Percentiles rank a stretch among this genome's conserved stretches.
These are phyloP conservation scores for Xylariaceae sp. DNA, from an alignment of 2,329 filamentous ascomycete genomes.

Conservation along the genomic window DNA sequence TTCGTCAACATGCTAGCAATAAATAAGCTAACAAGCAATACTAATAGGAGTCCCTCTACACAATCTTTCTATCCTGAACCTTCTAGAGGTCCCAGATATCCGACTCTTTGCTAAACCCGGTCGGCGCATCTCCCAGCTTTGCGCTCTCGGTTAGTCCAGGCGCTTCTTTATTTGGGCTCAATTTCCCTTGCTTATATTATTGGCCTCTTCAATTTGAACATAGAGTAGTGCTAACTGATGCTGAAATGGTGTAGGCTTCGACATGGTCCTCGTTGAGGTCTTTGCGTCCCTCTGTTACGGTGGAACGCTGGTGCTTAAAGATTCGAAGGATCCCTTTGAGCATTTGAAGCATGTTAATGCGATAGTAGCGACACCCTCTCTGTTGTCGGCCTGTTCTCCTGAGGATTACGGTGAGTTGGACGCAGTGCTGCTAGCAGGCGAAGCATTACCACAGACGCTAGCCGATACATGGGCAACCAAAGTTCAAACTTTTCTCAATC, in stretches of 20 bases:
- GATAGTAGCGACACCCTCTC: conserved; percentile 4
- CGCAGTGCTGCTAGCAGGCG: conserved; percentile 2
- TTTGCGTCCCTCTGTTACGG: conserved; percentile 22
- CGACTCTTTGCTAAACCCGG: conserved; percentile 8
- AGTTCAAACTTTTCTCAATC: neutral
- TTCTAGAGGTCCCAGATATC: neutral
- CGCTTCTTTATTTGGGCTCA: too few relatives aligned
- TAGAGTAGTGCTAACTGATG: neutral
- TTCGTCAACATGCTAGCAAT: neutral
- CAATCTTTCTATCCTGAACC: conserved; percentile 2
- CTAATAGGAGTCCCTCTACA: conserved; percentile 7
- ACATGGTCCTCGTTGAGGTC: conserved; percentile 3
- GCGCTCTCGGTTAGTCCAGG: neutral
- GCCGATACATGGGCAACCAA: conserved; percentile 2
- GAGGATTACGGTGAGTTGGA: conserved; percentile 1
- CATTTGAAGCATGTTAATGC: conserved; percentile 22
- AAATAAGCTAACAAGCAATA: neutral
- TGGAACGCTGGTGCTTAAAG: conserved; percentile 24
- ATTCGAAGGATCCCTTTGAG: conserved; percentile 17
- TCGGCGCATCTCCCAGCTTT: neutral
- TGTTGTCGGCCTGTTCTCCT: neutral
- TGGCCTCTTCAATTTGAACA: neutral
- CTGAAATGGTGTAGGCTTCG: neutral
- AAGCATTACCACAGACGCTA: neutral
- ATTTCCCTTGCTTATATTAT: neutral